These are phyloP conservation scores for Cytospora mali DNA, from an alignment of 2,329 filamentous ascomycete genomes.

Conservation along the genomic window DNA sequence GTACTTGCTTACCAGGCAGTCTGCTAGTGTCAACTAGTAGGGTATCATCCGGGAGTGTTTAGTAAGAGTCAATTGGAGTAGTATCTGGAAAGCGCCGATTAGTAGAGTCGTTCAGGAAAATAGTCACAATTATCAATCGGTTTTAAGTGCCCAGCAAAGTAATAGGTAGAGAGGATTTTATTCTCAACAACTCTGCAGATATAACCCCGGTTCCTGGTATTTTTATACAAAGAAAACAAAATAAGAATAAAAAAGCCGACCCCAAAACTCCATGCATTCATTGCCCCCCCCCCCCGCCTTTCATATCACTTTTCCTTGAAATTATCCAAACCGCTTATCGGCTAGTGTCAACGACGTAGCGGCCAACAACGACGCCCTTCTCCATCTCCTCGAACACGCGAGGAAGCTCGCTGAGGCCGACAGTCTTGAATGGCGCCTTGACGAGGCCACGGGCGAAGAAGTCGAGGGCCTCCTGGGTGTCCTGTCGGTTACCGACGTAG, in stretches of 20 bases:
- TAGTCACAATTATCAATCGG: background rate
- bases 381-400: conserved; percentile 78
- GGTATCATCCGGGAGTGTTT: too few species aligned
- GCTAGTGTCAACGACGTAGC: conserved; percentile 77
- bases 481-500: conserved; percentile 91
- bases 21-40: too few species aligned
- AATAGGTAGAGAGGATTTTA: background rate
- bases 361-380: conserved; percentile 71
- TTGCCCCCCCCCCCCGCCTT: too few species aligned
- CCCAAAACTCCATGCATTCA: conserved; percentile 15
- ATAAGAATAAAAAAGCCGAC: background rate
- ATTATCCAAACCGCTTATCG: conserved; percentile 47
- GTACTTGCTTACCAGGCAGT: too few species aligned
- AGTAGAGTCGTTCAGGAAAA: background rate
- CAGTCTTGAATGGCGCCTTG: conserved; percentile 82
- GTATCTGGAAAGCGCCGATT: background rate
- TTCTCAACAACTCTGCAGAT: background rate
- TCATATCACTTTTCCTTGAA: background rate
- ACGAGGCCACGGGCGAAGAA: conserved; percentile 85
- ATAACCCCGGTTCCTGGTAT: background rate
- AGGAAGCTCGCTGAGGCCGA: conserved; percentile 78
- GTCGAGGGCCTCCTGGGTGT: conserved; percentile 85
- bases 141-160: background rate
- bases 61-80: too few species aligned
- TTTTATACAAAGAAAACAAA: background rate